Base-by-base conservation (phyloP, 371 early-diverging fungal genomes). In the Entomophthora muscae region DNA sequence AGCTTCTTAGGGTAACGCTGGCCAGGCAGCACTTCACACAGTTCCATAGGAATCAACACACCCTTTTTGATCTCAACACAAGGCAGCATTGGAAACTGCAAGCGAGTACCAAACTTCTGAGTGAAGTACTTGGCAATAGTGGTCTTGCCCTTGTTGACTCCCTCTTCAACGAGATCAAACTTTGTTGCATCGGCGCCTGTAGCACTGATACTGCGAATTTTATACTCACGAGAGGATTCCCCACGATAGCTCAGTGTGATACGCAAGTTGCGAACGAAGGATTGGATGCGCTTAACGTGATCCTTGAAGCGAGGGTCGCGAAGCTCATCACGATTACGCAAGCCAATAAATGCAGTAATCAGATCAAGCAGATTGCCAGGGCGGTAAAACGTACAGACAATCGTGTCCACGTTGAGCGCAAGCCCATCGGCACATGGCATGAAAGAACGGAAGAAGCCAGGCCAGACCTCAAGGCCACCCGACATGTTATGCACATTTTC, bases 1-100 rank as follows among this genome's bases (percentile, higher is more conserved):
- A 90, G 72, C 70, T 89, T 89, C 67, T 85, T 76, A 57, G 75
- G 68, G 68, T 80, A 80, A 27, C 88, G 80, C 71, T 91, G 91
- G 53, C 89, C 91, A 32, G 75, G 72, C 23, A 72, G 70, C 27
- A 89, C 66, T 27, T 80, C 78, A 72, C 93, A 93, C 30, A 92
- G 78, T 72, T 96, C 95, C 76, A 95, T 79, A 31, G 95, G 97
- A 30, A 96, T 70, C 64, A 76, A 80, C 26, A 76, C 69, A n/a
- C 73, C 68, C 1, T 75, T 72, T 31, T 73, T 70, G 24, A 90
- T 89, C 42, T 83, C 82, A 13, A 93, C 72, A 63, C 95, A 94
- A 2, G 94, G 94, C 61, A 95, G 69, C 68, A 80, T 77, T 3
- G 93, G 86, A 67, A 78, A 93, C 61, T 72, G 63, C 52, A 96